phyloP scores from a whole-genome alignment of 1,284 basidiomycete genomes.

The Trichosporon inkin region DNA sequence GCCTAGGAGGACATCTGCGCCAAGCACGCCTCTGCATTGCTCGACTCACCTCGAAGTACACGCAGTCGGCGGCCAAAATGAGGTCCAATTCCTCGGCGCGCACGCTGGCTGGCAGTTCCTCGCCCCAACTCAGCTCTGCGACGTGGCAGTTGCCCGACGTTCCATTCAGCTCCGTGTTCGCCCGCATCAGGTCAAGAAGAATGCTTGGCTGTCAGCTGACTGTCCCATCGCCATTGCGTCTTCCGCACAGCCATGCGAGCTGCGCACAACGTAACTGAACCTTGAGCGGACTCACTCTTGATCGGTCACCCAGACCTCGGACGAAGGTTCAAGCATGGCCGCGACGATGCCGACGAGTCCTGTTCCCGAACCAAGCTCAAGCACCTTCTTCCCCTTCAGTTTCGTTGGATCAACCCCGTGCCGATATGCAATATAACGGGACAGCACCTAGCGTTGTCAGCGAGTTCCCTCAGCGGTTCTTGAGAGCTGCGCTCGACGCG shows the following conservation, averaged over 20 bases:
- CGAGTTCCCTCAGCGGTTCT: no score
- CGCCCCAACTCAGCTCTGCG: conserved; percentile 68
- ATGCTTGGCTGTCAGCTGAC: conserved; percentile 54
- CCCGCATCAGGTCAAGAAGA: conserved; percentile 67
- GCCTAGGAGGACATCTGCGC: no score
- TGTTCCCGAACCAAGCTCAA: conserved; percentile 82
- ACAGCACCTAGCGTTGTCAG: conserved; percentile 59
- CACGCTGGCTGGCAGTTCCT: conserved; percentile 38
- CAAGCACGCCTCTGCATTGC: no score
- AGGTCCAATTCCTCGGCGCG: conserved; percentile 48
- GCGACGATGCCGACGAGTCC: conserved; percentile 83
- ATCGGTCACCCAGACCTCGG: conserved; percentile 73
- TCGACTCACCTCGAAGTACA: conserved; percentile 69
- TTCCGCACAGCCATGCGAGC: background rate
- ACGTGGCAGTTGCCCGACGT: conserved; percentile 57
- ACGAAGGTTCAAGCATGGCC: conserved; percentile 60
- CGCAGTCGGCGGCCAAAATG: conserved; percentile 83
- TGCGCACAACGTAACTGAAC: background rate
- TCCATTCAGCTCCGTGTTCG: conserved; percentile 64
- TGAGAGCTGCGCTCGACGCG: background rate
- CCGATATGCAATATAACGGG: conserved; percentile 64
- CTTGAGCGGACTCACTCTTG: conserved; percentile 64
- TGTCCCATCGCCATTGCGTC: background rate
- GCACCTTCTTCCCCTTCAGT: conserved; percentile 58
- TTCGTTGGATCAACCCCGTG: conserved; percentile 50